Conservation (phyloP, 2,329 filamentous ascomycete species). For the Verticillium dahliae region DNA sequence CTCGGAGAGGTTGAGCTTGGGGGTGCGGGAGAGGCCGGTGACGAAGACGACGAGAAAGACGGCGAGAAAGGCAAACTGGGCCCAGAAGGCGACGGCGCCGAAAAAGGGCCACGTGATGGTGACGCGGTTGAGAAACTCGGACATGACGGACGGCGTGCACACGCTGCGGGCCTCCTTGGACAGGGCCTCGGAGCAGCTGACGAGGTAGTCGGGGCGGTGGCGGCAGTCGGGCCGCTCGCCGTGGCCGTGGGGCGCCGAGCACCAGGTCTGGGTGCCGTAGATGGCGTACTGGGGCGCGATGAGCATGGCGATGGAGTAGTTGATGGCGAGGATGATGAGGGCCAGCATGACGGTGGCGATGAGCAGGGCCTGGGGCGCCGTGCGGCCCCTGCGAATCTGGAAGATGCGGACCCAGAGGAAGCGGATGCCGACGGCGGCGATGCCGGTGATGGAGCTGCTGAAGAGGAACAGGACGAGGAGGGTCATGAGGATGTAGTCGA, state of each 20-base stretch:
- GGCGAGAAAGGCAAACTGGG: slow-evolving; percentile 83
- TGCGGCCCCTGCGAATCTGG: slow-evolving; percentile 81
- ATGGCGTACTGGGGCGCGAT: slow-evolving; percentile 94
- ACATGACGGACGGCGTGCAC: slow-evolving; percentile 87
- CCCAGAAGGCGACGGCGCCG: slow-evolving; percentile 89
- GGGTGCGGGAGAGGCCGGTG: slow-evolving; percentile 73
- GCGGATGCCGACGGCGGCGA: slow-evolving; percentile 82
- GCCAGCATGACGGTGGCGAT: slow-evolving; percentile 88
- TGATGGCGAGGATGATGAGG: slow-evolving; percentile 82
- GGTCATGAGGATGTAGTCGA: slow-evolving; percentile 88
- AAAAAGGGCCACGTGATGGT: slow-evolving; percentile 95
- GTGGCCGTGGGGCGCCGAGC: slow-evolving; percentile 60
- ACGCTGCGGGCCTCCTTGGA: slow-evolving; percentile 66
- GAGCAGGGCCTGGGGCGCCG: slow-evolving; percentile 84
- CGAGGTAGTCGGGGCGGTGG: slow-evolving; percentile 63
- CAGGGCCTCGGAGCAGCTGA: slow-evolving; percentile 73
- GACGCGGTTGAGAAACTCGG: slow-evolving; percentile 87
- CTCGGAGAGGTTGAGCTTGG: slow-evolving; percentile 67
- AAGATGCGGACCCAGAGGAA: slow-evolving; percentile 96
- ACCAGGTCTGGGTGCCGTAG: slow-evolving; percentile 92
- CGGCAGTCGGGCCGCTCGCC: slow-evolving; percentile 71
- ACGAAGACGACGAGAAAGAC: slow-evolving; percentile 79
- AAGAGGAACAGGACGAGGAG: slow-evolving; percentile 84
- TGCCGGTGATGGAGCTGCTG: slow-evolving; percentile 76
- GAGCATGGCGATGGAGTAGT: slow-evolving; percentile 88